Base-by-base conservation (phyloP, 352 stramenopile species). In the Phytopythium montanum region DNA sequence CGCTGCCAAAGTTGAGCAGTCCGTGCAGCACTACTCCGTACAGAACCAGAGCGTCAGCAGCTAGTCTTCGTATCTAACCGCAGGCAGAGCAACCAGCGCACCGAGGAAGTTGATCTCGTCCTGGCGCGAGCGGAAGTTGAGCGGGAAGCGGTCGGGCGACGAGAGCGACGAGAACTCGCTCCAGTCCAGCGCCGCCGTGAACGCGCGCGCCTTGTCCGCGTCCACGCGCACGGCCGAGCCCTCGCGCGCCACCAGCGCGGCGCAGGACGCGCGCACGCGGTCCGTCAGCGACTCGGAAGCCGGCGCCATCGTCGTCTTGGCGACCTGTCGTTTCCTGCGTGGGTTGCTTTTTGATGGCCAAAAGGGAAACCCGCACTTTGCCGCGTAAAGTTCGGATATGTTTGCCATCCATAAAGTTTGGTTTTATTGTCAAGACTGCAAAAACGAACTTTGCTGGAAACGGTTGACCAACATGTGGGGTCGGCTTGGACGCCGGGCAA, bases 21-120 rank as follows among this genome's bases (percentile, higher is more conserved):
- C 70, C 73, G 53, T 88, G 78, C n/a, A 94, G 46, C 31, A 71
- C 81, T 92, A 10, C 31, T 6, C 31, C 31, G 6, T 36, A 26
- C 41, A 66, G 2, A 16, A 25, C 16, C 45, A 2, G 51, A 42
- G 12, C 21, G 13, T 36, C 31, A 36, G 42, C 31, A 36, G 31
- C 5, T 10, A 36, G 31, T 7, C 33, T 45, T 16, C 48, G 49
- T 31, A n/a, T n/a, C 2, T 8, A 46, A 33, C n/a, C n/a, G n/a
- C n/a, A n/a, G n/a, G 38, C 39, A 16, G 31, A 19, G 29, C 23
- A 10, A 2, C 8, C 34, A 10, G 72, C 81, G 44, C 51, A 91
- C 84, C 85, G 25, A 93, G 62, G 55, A 93, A 93, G 59, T 88
- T 87, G 61, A 90, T 61, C 66, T 93, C 84, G 52, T 93, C 84